These are phyloP conservation scores for Aureobasidium zeae DNA, from an alignment of 2,329 filamentous ascomycete genomes.

Conservation along the genomic window DNA sequence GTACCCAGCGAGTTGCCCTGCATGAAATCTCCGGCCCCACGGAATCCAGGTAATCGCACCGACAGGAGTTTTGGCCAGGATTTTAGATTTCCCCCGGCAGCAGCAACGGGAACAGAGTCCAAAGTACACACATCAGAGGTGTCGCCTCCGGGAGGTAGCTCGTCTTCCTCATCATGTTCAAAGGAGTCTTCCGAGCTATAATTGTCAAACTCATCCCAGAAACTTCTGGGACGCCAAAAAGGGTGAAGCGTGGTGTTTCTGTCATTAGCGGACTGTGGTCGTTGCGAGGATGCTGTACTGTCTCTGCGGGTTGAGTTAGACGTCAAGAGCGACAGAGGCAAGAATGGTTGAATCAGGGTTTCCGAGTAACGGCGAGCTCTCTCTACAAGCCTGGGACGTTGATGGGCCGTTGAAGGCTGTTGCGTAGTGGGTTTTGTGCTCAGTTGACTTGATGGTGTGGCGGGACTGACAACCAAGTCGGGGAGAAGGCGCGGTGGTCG, in stretches of 20 bases:
- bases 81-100: conserved; percentile 3
- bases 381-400: conserved; percentile 34
- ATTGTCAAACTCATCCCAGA: conserved; percentile 49
- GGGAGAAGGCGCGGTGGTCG: conserved; percentile 39
- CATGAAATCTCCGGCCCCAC: conserved; percentile 37
- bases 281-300: conserved; percentile 16
- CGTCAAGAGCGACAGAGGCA: conserved; percentile 20
- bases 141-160: conserved; percentile 38
- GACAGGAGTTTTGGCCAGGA: conserved; percentile 27
- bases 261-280: conserved; percentile 10
- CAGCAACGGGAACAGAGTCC: conserved; percentile 14
- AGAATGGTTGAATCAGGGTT: conserved; percentile 34
- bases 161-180: too few relatives aligned
- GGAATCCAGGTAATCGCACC: conserved; percentile 31
- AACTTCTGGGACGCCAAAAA: conserved; percentile 54
- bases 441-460: conserved; percentile 35
- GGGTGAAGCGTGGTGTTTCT: conserved; percentile 45
- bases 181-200: conserved; percentile 31
- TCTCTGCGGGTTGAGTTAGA: conserved; percentile 19
- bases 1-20: conserved; percentile 50
- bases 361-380: conserved; percentile 39
- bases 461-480: conserved; percentile 45
- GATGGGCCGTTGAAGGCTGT: conserved; percentile 22
- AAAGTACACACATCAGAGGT: conserved; percentile 32
- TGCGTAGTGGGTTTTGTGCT: conserved; percentile 1